Base-by-base conservation (phyloP, 495 filamentous ascomycete genomes). In the Penicillium turbatum region DNA sequence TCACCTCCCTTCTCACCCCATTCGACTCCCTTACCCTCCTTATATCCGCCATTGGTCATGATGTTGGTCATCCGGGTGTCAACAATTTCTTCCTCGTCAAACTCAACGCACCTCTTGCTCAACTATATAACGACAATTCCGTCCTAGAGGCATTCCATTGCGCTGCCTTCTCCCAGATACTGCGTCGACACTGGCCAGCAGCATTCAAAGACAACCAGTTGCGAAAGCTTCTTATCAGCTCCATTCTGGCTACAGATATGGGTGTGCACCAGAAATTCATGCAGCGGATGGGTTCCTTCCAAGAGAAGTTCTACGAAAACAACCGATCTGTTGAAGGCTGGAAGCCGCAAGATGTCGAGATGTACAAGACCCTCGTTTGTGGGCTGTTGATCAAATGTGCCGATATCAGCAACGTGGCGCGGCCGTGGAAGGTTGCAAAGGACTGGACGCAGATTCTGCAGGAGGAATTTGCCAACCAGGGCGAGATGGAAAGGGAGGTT, bases 121-220 rank as follows among this genome's bases (percentile, higher is more conserved):
- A 97, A 65, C 76, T 97, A 12, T 98, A 98, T 72, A 98, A 97
- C 67, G 93, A 98, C 67, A 87, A 87, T 56, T 98, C 93, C 13
- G 93, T 98, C 19, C 80, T 98, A 26, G 93, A 98, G 72, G 92
- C 92, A 13, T 98, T 97, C 66, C 93, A 98, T 62, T 97, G 93
- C 64, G 95, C 93, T 12, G 93, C 95, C 3, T 98, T 92, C 65
- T 97, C 90, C 2, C 93, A 97, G 64, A 96, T 98, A 31, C 81
- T 98, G 31, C 87, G 91, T 41, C 86, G 91, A 31, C 83, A 97
- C 70, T 98, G 93, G 93, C 90, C 90, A 6, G 74, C 82, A 3
- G 86, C 86, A 2, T 92, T 92, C 60, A 73, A 81, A 57, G 82
- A 90, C 57, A 74, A 74, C 36, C 82, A 84, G 35, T 86, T 97